Percentiles rank a stretch among this genome's conserved stretches.
Evolutionary conservation across 148 eudicot genomes (phyloP).

Genomic region (Diospyros kaki): DNA sequence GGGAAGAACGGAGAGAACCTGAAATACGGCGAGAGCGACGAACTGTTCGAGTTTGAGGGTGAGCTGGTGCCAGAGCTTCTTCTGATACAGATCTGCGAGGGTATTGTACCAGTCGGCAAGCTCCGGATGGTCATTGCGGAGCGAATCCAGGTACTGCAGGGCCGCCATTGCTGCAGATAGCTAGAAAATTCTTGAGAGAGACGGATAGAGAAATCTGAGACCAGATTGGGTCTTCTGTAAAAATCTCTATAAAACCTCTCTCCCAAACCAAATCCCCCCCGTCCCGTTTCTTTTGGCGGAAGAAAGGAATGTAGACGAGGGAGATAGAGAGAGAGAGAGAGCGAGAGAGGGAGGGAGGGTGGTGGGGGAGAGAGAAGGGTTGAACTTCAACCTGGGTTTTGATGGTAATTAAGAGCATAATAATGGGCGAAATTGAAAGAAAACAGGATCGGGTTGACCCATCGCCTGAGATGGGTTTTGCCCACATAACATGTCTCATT

Average conservation of each 20-base stretch:
- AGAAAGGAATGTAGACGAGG: neutral
- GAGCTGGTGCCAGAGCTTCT: conserved; percentile 94
- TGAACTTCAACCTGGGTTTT: neutral
- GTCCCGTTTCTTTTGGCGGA: neutral
- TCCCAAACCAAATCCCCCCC: neutral
- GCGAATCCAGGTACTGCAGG: conserved; percentile 64
- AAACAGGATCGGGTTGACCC: too few relatives aligned
- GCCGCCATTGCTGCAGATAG: conserved; percentile 45
- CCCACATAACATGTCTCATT: too few relatives aligned
- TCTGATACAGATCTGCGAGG: conserved; percentile 81
- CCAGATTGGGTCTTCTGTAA: neutral
- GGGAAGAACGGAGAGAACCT: conserved; percentile 29
- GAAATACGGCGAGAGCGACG: conserved; percentile 70
- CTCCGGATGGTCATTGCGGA: conserved; percentile 64
- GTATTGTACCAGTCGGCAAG: conserved; percentile 70
- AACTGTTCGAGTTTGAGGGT: conserved; percentile 81
- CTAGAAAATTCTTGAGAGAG: neutral
- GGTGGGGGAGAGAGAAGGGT: neutral
- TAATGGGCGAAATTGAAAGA: too few relatives aligned
- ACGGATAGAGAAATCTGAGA: neutral
- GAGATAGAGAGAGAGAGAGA: too few relatives aligned
- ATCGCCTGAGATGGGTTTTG: too few relatives aligned
- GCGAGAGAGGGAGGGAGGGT: too few relatives aligned
- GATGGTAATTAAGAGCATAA: neutral
- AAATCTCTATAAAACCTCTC: neutral